A percentile compares a stretch with the other conserved stretches of the same genome.
phyloP scores from a whole-genome alignment of 257 asterid genomes.

The Ilex asprella region DNA sequence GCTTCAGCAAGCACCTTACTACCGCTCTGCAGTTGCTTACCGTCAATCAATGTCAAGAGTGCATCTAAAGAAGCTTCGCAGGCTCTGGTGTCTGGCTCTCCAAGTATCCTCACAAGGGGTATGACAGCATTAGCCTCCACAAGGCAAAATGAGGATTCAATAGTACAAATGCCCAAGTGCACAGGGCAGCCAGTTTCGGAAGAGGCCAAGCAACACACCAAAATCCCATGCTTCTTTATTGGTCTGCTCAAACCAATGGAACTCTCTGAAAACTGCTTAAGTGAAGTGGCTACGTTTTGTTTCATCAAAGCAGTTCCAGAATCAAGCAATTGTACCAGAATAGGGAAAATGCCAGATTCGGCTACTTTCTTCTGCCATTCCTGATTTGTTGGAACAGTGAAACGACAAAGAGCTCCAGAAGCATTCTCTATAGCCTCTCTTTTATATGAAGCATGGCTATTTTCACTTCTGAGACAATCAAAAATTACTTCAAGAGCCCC shows the following conservation, averaged over 20 bases:
- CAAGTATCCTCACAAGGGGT: conserved; percentile 24
- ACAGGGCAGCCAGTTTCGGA: conserved; percentile 17
- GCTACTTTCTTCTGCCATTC: conserved; percentile 45
- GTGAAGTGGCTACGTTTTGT: conserved; percentile 35
- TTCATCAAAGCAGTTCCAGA: conserved; percentile 33
- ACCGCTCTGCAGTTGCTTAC: conserved; percentile 24
- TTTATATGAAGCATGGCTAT: conserved; percentile 17
- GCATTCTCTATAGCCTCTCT: conserved; percentile 38
- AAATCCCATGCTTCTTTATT: conserved; percentile 5
- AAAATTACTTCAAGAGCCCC: conserved; percentile 27
- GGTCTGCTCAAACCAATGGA: conserved; percentile 32
- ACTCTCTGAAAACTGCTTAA: conserved; percentile 46
- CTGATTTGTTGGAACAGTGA: conserved; percentile 30
- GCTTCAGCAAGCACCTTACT: conserved; percentile 34
- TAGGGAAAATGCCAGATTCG: conserved; percentile 37
- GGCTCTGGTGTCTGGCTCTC: conserved; percentile 22
- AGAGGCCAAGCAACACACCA: conserved; percentile 23
- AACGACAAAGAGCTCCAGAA: conserved; percentile 44
- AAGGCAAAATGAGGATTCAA: conserved; percentile 40
- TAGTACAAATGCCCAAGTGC: conserved; percentile 28
- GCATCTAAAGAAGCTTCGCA: conserved; percentile 44
- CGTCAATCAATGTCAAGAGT: conserved; percentile 31
- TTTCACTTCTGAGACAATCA: conserved; percentile 17
- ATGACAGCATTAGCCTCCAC: conserved; percentile 27
- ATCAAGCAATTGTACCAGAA: conserved; percentile 41